Evolutionary conservation across 176 grass and related monocot genomes (phyloP).

Genomic region (Musa schizocarpa): DNA sequence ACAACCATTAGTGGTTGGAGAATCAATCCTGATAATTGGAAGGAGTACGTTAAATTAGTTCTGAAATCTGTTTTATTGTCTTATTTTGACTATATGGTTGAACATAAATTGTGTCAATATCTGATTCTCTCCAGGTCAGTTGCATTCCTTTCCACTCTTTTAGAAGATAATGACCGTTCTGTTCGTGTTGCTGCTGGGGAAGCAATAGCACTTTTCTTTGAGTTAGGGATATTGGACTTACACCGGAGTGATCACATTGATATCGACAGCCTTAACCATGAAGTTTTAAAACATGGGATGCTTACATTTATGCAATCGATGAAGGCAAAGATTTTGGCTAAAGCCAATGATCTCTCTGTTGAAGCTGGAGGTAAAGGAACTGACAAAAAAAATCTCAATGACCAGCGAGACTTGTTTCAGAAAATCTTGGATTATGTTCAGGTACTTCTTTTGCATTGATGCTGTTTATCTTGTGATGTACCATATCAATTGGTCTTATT

Average conservation of each 20-base stretch:
- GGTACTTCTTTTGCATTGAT: constrained; percentile 28
- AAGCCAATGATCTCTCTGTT: constrained; percentile 50
- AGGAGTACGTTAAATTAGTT: constrained; percentile 48
- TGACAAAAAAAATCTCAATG: constrained; percentile 94
- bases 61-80: background rate
- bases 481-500: background rate
- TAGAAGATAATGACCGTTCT: constrained; percentile 67
- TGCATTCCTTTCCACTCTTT: constrained; percentile 62
- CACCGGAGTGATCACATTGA: constrained; percentile 31
- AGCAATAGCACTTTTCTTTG: constrained; percentile 74
- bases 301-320: constrained; percentile 76
- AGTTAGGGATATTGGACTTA: constrained; percentile 74
- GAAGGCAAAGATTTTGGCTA: constrained; percentile 74
- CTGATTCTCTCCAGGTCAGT: constrained; percentile 35
- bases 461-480: background rate
- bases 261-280: constrained; percentile 27
- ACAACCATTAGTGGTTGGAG: constrained; percentile 77
- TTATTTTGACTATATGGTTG: background rate
- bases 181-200: constrained; percentile 95
- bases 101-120: too few relatives aligned
- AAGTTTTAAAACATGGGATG: constrained; percentile 45
- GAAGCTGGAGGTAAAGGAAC: constrained; percentile 89
- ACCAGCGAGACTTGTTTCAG: constrained; percentile 85
- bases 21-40: constrained; percentile 86
- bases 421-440: constrained; percentile 76